Percentiles rank a stretch among this genome's conserved stretches.
Conservation (phyloP, 345 rosid species). For the Eutrema japonicum region DNA sequence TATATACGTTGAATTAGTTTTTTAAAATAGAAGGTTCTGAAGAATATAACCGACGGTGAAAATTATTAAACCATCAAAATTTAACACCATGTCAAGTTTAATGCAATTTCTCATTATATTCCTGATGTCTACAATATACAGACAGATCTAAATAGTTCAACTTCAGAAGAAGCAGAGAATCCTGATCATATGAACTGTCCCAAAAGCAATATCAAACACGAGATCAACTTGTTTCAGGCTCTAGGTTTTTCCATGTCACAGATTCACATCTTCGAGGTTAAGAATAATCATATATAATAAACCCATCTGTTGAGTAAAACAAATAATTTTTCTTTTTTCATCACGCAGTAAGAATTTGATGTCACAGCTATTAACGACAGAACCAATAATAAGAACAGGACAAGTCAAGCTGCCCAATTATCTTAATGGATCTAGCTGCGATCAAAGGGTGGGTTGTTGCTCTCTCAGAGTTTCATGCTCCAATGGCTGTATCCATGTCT, state of each 20-base stretch:
- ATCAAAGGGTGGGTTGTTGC: background rate
- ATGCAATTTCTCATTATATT: background rate
- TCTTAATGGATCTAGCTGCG: constrained; percentile 24
- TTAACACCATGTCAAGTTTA: background rate
- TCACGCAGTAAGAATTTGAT: constrained; percentile 18
- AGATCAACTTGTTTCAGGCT: constrained; percentile 18
- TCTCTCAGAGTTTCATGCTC: constrained; percentile 52
- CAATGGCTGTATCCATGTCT: constrained; percentile 85
- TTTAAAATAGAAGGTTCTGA: background rate
- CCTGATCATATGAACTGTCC: constrained; percentile 1
- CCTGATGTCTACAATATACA: background rate
- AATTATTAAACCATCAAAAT: background rate
- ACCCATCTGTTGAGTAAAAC: constrained; percentile 11
- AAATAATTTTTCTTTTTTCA: background rate
- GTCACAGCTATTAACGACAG: constrained; percentile 31
- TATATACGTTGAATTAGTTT: background rate
- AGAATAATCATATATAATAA: constrained; percentile 28
- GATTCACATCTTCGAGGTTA: constrained; percentile 23
- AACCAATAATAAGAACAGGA: constrained; percentile 29
- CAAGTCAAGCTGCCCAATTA: constrained; percentile 30
- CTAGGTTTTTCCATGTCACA: background rate
- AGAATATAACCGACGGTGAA: background rate
- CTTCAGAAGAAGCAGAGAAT: background rate
- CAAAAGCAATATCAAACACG: background rate
- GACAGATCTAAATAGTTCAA: background rate